A percentile compares a stretch with the other conserved stretches of the same genome.
Evolutionary conservation across 306 rosid species (phyloP).

Genomic region (Bauhinia variegata): DNA sequence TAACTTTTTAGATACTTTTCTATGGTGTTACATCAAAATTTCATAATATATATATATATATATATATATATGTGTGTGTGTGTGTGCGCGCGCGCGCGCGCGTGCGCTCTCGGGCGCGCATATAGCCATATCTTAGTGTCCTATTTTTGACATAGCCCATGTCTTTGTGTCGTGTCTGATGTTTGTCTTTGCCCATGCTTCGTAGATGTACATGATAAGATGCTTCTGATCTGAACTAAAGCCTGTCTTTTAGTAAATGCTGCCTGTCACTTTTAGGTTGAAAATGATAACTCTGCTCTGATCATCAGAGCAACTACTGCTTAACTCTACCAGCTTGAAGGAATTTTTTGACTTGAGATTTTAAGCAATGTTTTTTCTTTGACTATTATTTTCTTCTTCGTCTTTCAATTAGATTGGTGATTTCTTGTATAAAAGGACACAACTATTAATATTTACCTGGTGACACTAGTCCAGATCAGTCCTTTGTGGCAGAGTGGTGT

Average conservation of each 20-base stretch:
- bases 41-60: too few species aligned
- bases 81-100: too few species aligned
- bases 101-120: too few species aligned
- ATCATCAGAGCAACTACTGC: not conserved
- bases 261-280: not conserved
- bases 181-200: too few species aligned
- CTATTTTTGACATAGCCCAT: too few species aligned
- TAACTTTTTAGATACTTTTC: too few species aligned
- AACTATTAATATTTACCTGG: slow-evolving; percentile 15
- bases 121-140: too few species aligned
- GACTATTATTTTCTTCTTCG: not conserved
- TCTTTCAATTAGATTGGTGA: slow-evolving; percentile 8
- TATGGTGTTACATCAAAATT: too few species aligned
- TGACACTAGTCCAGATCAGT: not conserved
- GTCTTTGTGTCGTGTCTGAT: too few species aligned
- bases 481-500: not conserved
- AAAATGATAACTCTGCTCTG: too few species aligned
- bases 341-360: not conserved
- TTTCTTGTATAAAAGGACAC: slow-evolving; percentile 23
- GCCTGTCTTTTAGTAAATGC: not conserved
- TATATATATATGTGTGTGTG: too few species aligned
- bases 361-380: not conserved
- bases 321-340: not conserved
- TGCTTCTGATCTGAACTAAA: not conserved
- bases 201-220: not conserved